A percentile compares a stretch with the other conserved stretches of the same genome.
phyloP scores from a whole-genome alignment of 306 rosid genomes.

The Dryas octopetala region DNA sequence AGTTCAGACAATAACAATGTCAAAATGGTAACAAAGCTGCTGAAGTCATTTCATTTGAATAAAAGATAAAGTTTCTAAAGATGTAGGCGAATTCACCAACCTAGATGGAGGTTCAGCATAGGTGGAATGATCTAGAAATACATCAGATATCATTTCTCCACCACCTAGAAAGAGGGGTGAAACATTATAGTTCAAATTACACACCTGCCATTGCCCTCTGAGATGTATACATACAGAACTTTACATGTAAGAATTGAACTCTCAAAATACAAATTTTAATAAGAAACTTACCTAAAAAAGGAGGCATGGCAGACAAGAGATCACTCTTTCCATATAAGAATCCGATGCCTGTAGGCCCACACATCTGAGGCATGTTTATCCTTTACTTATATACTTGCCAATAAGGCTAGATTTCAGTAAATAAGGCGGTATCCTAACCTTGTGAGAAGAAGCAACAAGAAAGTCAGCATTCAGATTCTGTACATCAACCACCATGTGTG shows the following conservation, averaged over 20 bases:
- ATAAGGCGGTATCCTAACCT: constrained; percentile 56
- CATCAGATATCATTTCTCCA: constrained; percentile 97
- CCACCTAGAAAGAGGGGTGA: constrained; percentile 61
- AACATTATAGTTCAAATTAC: constrained; percentile 19
- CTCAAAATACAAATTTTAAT: constrained; percentile 11
- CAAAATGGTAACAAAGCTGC: background rate
- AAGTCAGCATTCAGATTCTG: constrained; percentile 78
- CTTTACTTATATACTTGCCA: constrained; percentile 37
- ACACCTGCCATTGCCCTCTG: background rate
- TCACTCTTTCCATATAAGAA: constrained; percentile 79
- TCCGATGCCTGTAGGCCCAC: constrained; percentile 98
- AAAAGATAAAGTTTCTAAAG: background rate
- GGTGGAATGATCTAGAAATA: constrained; percentile 79
- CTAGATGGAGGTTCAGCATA: constrained; percentile 96
- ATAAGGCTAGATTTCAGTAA: constrained; percentile 25
- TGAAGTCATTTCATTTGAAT: background rate
- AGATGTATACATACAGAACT: constrained; percentile 11
- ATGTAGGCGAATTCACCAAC: constrained; percentile 38
- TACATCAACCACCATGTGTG: constrained; percentile 92
- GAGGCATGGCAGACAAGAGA: constrained; percentile 82
- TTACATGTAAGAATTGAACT: background rate
- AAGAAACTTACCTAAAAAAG: constrained; percentile 68
- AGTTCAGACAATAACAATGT: background rate
- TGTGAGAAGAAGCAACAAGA: constrained; percentile 99
- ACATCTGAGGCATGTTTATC: constrained; percentile 71